Percentiles rank a stretch among this genome's conserved stretches.
Evolutionary conservation across 495 filamentous ascomycete genomes (phyloP).

Genomic region (Penicillium malachiteum): DNA sequence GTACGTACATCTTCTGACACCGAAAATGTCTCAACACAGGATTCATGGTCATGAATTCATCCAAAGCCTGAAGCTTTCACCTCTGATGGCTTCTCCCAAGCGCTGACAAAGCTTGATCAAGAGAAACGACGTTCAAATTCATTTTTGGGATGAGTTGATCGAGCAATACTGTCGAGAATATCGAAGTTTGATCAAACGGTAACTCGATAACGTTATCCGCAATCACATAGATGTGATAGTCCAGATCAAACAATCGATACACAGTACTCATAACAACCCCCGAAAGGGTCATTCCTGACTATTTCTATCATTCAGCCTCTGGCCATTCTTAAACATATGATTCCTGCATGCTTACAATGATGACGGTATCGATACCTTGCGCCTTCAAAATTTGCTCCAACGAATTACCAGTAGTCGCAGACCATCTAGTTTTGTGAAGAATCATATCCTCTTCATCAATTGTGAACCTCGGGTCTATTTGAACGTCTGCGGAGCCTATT

Average conservation of each 20-base stretch:
- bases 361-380: conserved; percentile 40
- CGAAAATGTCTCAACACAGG: too few relatives aligned
- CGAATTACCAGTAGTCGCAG: conserved; percentile 37
- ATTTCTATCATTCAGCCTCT: background rate
- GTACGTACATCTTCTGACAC: too few relatives aligned
- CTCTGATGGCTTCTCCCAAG: background rate
- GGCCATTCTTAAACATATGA: too few relatives aligned
- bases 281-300: conserved; percentile 43
- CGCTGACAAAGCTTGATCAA: conserved; percentile 16
- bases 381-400: conserved; percentile 45
- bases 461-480: conserved; percentile 32
- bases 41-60: too few relatives aligned
- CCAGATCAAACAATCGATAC: conserved; percentile 45
- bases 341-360: conserved; percentile 29
- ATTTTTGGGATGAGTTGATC: conserved; percentile 33
- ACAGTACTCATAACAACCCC: conserved; percentile 45
- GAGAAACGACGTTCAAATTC: conserved; percentile 23
- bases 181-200: conserved; percentile 26
- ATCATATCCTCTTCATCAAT: conserved; percentile 36
- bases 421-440: conserved; percentile 43
- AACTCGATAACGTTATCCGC: conserved; percentile 43
- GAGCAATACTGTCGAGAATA: conserved; percentile 24
- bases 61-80: too few relatives aligned
- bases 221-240: conserved; percentile 45
- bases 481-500: conserved; percentile 14